Conservation (phyloP, 169 alveolate species). For the Plasmodium ovale region DNA sequence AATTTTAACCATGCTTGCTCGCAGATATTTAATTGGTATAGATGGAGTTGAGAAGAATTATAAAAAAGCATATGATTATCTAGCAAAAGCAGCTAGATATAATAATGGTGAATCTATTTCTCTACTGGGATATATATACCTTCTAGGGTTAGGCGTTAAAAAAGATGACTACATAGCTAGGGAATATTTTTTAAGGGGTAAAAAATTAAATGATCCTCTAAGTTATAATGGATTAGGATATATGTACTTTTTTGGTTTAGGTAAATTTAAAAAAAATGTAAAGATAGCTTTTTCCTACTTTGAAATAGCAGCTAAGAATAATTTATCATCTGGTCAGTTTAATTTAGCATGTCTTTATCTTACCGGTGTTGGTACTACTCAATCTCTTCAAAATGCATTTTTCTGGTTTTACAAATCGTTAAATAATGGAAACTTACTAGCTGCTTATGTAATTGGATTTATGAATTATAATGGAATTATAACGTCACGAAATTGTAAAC, state of each 20-base stretch:
- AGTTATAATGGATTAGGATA: constrained; percentile 72
- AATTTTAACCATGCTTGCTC: constrained; percentile 63
- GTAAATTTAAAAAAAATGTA: constrained; percentile 29
- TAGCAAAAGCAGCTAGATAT: constrained; percentile 34
- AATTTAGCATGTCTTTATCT: constrained; percentile 65
- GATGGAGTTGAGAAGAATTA: constrained; percentile 62
- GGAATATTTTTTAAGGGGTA: constrained; percentile 58
- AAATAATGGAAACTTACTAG: constrained; percentile 65
- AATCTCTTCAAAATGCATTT: constrained; percentile 58
- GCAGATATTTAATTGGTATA: constrained; percentile 40
- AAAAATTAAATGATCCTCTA: constrained; percentile 62
- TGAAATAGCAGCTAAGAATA: constrained; percentile 58
- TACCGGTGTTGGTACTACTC: constrained; percentile 58
- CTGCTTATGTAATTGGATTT: constrained; percentile 54
- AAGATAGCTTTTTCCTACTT: constrained; percentile 67
- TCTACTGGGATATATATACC: constrained; percentile 43
- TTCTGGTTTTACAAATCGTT: constrained; percentile 61
- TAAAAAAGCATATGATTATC: constrained; percentile 35
- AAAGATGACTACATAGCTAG: constrained; percentile 32
- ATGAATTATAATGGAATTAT: constrained; percentile 72
- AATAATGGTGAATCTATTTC: constrained; percentile 66
- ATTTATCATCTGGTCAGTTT: constrained; percentile 57
- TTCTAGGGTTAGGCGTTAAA: constrained; percentile 63
- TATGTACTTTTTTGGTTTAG: constrained; percentile 70
- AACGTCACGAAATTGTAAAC: constrained; percentile 32